phyloP scores from a whole-genome alignment of 306 rosid species.

The Fragaria nilgerrensis region DNA sequence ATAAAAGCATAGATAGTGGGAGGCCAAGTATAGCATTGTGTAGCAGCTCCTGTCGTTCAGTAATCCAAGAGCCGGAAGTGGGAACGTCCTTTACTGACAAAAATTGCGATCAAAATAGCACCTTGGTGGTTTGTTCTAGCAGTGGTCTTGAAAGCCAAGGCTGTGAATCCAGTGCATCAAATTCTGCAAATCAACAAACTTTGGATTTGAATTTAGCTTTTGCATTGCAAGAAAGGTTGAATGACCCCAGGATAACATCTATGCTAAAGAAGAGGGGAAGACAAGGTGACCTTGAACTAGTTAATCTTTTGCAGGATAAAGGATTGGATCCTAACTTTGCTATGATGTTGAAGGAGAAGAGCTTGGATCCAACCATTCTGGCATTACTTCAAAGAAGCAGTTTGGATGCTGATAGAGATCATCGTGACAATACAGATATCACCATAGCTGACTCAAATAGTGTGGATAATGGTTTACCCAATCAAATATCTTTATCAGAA shows the following conservation, averaged over 20 bases:
- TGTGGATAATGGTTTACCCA: constrained; percentile 78
- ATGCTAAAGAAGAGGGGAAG: constrained; percentile 75
- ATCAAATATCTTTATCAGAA: constrained; percentile 95
- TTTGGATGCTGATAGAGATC: constrained; percentile 98
- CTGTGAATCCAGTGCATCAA: constrained; percentile 85
- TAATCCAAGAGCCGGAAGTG: constrained; percentile 76
- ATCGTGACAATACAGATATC: constrained; percentile 79
- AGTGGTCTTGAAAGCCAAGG: constrained; percentile 95
- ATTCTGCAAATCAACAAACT: constrained; percentile 87
- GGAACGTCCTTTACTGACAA: constrained; percentile 62
- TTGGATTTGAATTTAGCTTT: constrained; percentile 82
- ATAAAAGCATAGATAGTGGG: constrained; percentile 97
- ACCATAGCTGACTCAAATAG: constrained; percentile 63
- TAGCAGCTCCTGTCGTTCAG: constrained; percentile 94
- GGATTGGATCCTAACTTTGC: constrained; percentile 99
- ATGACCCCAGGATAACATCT: constrained; percentile 90
- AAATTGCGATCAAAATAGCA: constrained; percentile 59
- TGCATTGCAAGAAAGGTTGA: constrained; percentile 96
- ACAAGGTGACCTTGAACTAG: constrained; percentile 80
- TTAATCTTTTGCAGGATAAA: constrained; percentile 84
- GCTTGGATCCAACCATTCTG: constrained; percentile 93
- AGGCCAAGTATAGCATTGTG: constrained; percentile 91
- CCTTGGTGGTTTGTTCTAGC: constrained; percentile 78
- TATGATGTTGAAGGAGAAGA: constrained; percentile 97
- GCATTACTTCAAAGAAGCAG: constrained; percentile 96